Conservation (phyloP, 2,329 filamentous ascomycete genomes). For the Botryotinia narcissicola region DNA sequence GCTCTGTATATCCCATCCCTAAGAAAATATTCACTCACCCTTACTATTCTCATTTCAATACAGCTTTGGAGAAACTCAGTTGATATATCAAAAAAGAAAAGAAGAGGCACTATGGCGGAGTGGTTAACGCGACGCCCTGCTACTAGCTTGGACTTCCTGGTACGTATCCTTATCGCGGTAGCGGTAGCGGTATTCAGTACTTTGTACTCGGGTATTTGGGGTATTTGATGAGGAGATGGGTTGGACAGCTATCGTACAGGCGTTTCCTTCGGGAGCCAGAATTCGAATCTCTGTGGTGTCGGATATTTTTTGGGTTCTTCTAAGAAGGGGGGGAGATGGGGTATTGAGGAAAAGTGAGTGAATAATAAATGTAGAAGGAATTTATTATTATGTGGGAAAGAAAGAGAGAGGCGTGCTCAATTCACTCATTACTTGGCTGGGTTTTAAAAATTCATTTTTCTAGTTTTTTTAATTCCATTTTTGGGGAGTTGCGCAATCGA, state of each 20-base stretch:
- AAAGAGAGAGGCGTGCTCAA: too few relatives aligned
- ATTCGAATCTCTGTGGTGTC: slow-evolving; percentile 44
- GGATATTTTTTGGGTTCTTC: neutral
- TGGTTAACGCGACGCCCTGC: slow-evolving; percentile 31
- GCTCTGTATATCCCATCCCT: too few relatives aligned
- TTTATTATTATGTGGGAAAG: too few relatives aligned
- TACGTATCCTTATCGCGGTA: neutral
- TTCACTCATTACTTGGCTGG: neutral
- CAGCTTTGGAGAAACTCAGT: neutral
- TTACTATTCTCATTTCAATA: neutral
- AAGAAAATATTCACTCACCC: too few relatives aligned
- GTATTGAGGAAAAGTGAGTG: too few relatives aligned
- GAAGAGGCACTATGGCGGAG: slow-evolving; percentile 28
- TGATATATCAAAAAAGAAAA: neutral
- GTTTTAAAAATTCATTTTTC: neutral
- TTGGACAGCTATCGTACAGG: slow-evolving; percentile 23
- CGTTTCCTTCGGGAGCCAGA: slow-evolving; percentile 43
- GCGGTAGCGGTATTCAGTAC: too few relatives aligned
- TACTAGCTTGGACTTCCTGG: neutral
- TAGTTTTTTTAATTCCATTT: neutral
- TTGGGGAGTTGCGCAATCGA: neutral
- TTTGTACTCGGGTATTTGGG: too few relatives aligned
- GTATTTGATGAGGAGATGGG: neutral
- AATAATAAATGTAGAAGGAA: too few relatives aligned
- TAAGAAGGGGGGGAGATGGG: too few relatives aligned